Percentiles rank a stretch among this genome's conserved stretches.
Evolutionary conservation across 306 rosid species (phyloP).

Genomic region (Dalbergia cochinchinensis): DNA sequence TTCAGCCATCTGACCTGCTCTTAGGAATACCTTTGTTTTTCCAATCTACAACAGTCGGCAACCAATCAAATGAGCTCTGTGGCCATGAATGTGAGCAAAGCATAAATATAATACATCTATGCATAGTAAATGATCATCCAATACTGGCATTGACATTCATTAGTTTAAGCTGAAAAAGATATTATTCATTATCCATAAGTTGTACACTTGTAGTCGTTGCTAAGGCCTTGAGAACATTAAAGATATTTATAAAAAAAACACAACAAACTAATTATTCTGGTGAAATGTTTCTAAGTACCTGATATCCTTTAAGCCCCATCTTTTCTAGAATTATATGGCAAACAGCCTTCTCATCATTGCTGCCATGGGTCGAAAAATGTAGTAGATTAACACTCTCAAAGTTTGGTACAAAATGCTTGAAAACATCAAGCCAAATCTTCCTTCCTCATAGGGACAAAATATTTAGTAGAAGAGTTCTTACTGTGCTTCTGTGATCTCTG

Average conservation of each 20-base stretch:
- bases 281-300: conserved; percentile 66
- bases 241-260: conserved; percentile 38
- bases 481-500: conserved; percentile 77
- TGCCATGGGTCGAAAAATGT: conserved; percentile 53
- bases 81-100: conserved; percentile 36
- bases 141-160: conserved; percentile 32
- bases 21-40: conserved; percentile 89
- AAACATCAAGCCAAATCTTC: conserved; percentile 24
- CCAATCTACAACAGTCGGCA: conserved; percentile 78
- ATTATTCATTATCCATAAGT: conserved; percentile 34
- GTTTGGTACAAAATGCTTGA: conserved; percentile 31
- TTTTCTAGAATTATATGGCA: conserved; percentile 85
- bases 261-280: conserved; percentile 16
- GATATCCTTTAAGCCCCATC: conserved; percentile 91
- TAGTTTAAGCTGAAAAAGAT: conserved; percentile 31
- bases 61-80: conserved; percentile 43
- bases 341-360: conserved; percentile 78
- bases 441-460: conserved; percentile 34
- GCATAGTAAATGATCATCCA: conserved; percentile 29
- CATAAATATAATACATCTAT: conserved; percentile 18
- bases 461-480: conserved; percentile 54
- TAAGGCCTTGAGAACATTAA: no score
- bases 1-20: conserved; percentile 99
- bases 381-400: conserved; percentile 36
- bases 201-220: not conserved